Base-by-base conservation (phyloP, 148 eudicot genomes). In the Spergularia bocconei region DNA sequence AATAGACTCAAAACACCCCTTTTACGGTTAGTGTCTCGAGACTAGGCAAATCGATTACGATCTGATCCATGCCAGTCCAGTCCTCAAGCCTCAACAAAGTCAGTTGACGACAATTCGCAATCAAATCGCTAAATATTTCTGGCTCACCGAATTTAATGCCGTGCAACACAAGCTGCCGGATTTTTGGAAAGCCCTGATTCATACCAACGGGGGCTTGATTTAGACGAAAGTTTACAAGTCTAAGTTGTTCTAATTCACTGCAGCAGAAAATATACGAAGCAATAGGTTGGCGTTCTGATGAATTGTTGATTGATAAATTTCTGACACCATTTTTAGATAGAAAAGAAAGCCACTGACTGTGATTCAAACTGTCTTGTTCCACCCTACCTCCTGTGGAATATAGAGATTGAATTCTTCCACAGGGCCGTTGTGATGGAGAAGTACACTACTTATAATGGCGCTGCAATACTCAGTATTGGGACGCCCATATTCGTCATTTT, bases 11-110 rank as follows among this genome's bases (percentile, higher is more conserved):
- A 69, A 69, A 69, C 3, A 8, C 7, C 4, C 59, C 72, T 7
- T 11, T 15, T 7, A 69, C 10, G 2, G 6, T 33, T 9, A 69
- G 21, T n/a, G 9, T 52, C 52, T 52, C 19, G 54, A 69, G 72
- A 5, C 58, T 14, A 15, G 72, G 72, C 52, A 21, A 21, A 69
- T 69, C 41, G 52, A 69, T 69, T 4, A 52, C 72, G 5, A 25
- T 5, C 15, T 53, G 59, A 25, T 7, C 29, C 60, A 52, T 33
- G 14, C 21, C 72, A 13, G 4, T 11, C 10, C 72, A 69, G 12
- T 50, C 15, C 56, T 5, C 20, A 50, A 70, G 44, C 58, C 33
- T 13, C 21, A 69, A 33, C 15, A 14, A 21, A 13, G 17, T 6
- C 5, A 63, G 44, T 17, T 12, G 29, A 7, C 13, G 11, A 36